Evolutionary conservation across 176 grass and related monocot genomes (phyloP), one percentile per base, ranked within the genome.

Genomic region (Zoysia pacifica): DNA sequence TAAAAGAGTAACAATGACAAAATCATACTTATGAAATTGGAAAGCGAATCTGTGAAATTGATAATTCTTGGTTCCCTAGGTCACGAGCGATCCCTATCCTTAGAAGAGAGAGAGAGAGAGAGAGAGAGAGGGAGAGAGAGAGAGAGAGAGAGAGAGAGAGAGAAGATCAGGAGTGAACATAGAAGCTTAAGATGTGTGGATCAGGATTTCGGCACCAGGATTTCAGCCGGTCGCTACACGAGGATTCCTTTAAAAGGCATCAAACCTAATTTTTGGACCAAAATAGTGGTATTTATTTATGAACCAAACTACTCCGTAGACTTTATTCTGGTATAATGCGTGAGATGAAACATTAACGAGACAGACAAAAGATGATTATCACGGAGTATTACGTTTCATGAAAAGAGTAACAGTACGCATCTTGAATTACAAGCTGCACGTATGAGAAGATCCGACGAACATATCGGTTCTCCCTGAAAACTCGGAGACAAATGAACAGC

Each of bases 1-100:
- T 66, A 46, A 62, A 64, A 65, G 69, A 66, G 69, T 55, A 79
- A 66, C 42, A 67, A 38, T 42, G 41, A 59, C 69, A 79, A 79
- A 73, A 64, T 46, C 62, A 56, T 54, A 28, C 28, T 28, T 28
- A 62, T 18, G 68, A 78, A 79, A 10, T 66, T 73, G 76, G 58
- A 70, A 73, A 60, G 20, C 63, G 46, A 69, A 73, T 9, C 16
- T 46, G 47, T 35, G 50, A 20, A 73, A 73, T 68, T 73, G 75
- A 65, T 79, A 15, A 79, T 10, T 28, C 15, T 65, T 54, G 62
- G 65, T 74, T 59, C 43, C 40, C 40, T 48, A 62, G 43, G 43
- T 61, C 53, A 81, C 6, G 70, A 81, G 18, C 19, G 0, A 35
- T 19, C 18, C 58, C 19, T 28, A 28, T 28, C 28, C 28, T 28